phyloP scores from a whole-genome alignment of 23 red algal species.

The Cyanidium caldarium region DNA sequence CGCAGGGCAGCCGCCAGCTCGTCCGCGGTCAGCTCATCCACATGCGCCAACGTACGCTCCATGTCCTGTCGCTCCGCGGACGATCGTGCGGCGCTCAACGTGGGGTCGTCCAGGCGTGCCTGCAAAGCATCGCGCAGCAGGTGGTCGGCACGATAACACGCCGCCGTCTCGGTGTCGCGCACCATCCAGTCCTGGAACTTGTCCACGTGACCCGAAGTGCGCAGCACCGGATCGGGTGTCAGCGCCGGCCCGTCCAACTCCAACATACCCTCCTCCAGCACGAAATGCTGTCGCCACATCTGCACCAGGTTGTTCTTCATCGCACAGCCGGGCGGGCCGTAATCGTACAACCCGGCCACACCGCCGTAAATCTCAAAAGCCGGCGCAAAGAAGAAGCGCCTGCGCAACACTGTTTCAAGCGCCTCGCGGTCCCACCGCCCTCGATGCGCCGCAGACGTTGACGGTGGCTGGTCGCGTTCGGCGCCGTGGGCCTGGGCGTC shows the following conservation, averaged over 20 bases:
- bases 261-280: slow-evolving; percentile 87
- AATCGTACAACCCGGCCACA: slow-evolving; percentile 87
- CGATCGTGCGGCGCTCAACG: background rate
- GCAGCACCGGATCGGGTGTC: slow-evolving; percentile 70
- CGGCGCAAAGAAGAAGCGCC: slow-evolving; percentile 84
- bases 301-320: slow-evolving; percentile 76
- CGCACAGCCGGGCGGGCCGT: slow-evolving; percentile 83
- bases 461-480: background rate
- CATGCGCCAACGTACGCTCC: slow-evolving; percentile 12
- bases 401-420: slow-evolving; percentile 30
- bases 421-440: slow-evolving; percentile 10
- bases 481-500: no score
- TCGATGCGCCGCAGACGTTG: background rate
- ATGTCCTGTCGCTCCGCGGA: background rate
- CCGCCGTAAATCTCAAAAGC: slow-evolving; percentile 98
- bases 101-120: background rate
- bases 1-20: slow-evolving; percentile 32
- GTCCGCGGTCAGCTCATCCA: slow-evolving; percentile 59
- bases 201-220: slow-evolving; percentile 84
- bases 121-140: slow-evolving; percentile 56
- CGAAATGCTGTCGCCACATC: slow-evolving; percentile 84
- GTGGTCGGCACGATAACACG: slow-evolving; percentile 77
- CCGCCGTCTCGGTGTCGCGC: slow-evolving; percentile 39
- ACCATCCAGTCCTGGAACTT: slow-evolving; percentile 87
- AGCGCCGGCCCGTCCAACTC: slow-evolving; percentile 78